Base-by-base conservation (phyloP, 2,329 filamentous ascomycete species). In the Exophiala sp. region DNA sequence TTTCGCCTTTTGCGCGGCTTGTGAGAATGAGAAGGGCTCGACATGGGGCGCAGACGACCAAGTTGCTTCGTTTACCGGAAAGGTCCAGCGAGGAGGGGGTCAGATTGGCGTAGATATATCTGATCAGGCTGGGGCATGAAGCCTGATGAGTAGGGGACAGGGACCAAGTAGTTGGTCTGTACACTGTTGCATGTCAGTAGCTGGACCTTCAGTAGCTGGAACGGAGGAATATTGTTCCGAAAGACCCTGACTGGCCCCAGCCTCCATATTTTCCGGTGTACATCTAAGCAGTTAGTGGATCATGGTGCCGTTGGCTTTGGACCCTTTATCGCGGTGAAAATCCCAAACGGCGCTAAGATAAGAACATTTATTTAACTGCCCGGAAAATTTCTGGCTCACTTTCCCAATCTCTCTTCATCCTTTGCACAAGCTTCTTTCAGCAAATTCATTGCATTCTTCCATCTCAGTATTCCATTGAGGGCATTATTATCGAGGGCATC, bases 1-100 rank as follows among this genome's bases (percentile, higher is more conserved):
- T 68, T 73, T 61, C 66, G 67, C 66, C 71, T 74, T 63, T 71
- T 73, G 40, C 71, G 69, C 18, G 71, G 70, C 38, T 70, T 68
- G 56, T 71, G 64, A 14, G 66, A 66, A 10, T 46, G 43, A 3
- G 51, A 41, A n/a, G 56, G 45, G 43, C 27, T 49, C 40, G 56
- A 57, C 57, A 59, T 59, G 48, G 16, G 13, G 2, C n/a, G 30
- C n/a, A 34, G 30, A 23, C 7, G 29, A 23, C 14, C 29, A 23
- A 13, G 2, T 10, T 30, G 6, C n/a, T 16, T 16, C 35, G 19
- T 10, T 13, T 9, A 19, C 7, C 8, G 19, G 35, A 2, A 19
- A 19, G 13, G n/a, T 10, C 7, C 7, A 32, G 29, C 8, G 29
- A n/a, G 7, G 8, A 13, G 6, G 3, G 29, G 3, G 11, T 9